These are phyloP conservation scores for Mycosphaerella arachidis DNA, from an alignment of 2,329 filamentous ascomycete genomes.

Conservation along the genomic window DNA sequence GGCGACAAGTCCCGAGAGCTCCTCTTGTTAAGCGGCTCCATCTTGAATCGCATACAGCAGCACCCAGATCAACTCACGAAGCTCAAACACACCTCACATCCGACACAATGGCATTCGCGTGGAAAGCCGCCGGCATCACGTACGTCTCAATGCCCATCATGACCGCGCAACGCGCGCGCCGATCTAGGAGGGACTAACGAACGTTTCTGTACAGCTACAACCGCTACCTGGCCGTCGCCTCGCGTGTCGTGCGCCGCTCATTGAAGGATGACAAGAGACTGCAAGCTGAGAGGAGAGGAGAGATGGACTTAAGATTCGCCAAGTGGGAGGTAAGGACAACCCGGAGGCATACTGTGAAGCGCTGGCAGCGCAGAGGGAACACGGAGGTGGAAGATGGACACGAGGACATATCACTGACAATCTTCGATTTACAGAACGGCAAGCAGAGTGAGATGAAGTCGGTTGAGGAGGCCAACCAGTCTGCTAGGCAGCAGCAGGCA, in stretches of 20 bases:
- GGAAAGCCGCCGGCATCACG: constrained; percentile 97
- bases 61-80: constrained; percentile 8
- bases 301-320: constrained; percentile 82
- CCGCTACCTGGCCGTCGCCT: constrained; percentile 94
- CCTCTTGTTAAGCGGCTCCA: neutral
- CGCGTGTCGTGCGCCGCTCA: constrained; percentile 91
- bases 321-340: constrained; percentile 83
- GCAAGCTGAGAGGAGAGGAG: constrained; percentile 79
- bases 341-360: constrained; percentile 73
- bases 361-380: neutral
- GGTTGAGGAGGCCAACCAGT: constrained; percentile 56
- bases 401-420: constrained; percentile 17
- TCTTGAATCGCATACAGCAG: constrained; percentile 4
- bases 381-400: neutral
- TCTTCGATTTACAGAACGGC: constrained; percentile 65
- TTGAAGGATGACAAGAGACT: constrained; percentile 94
- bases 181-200: constrained; percentile 12
- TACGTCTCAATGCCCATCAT: constrained; percentile 49
- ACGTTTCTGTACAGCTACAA: constrained; percentile 71
- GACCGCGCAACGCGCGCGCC: neutral
- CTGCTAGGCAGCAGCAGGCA: constrained; percentile 42
- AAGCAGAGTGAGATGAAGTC: constrained; percentile 85
- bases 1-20: neutral
- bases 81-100: constrained; percentile 21
- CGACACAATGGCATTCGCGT: constrained; percentile 88